Evolutionary conservation across 148 eudicot genomes (phyloP), one percentile per base, ranked within the genome.

Genomic region (Diospyros kaki): DNA sequence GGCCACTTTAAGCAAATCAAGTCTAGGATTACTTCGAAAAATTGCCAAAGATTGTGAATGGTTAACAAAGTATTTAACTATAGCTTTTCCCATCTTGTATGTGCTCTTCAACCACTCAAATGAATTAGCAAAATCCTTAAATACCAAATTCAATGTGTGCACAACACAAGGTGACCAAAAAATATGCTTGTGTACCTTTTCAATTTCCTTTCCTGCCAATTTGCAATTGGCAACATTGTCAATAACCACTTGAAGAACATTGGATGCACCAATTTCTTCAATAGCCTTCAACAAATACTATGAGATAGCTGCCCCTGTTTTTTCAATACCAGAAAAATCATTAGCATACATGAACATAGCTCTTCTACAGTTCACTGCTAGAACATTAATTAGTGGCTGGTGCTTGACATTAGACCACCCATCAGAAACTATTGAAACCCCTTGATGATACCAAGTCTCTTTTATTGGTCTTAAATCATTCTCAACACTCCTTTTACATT

Each of bases 1-100:
- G 9, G 73, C 81, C 1, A 83, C 86, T 51, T 77, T 74, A 2
- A 80, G 44, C 2, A 83, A 14, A 7, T 78, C 75, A 28, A 79
- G 44, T 13, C 60, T 71, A 3, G 70, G 73, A 41, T 63, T 42
- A 10, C 52, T 12, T 59, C 65, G 58, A 45, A 80, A 80, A 7
- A 76, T 73, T 39, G 74, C 62, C 51, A 68, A 67, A 4, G 68
- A 71, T 0, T 76, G 44, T 4, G 13, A 9, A 18, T 79, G 83
- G 12, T 79, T 79, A 11, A 67, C 12, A 65, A 71, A 76, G 45
- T 72, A 75, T 4, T 69, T 79, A 3, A n/a, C 69, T 51, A 14
- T 43, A 6, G 17, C 38, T 70, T 74, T 79, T 15, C 76, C 74
- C 39, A 10, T 72, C 5, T 10, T 41, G 17, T 66, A 73, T 12